phyloP scores from a whole-genome alignment of 345 rosid species.

The Gossypium turneri region DNA sequence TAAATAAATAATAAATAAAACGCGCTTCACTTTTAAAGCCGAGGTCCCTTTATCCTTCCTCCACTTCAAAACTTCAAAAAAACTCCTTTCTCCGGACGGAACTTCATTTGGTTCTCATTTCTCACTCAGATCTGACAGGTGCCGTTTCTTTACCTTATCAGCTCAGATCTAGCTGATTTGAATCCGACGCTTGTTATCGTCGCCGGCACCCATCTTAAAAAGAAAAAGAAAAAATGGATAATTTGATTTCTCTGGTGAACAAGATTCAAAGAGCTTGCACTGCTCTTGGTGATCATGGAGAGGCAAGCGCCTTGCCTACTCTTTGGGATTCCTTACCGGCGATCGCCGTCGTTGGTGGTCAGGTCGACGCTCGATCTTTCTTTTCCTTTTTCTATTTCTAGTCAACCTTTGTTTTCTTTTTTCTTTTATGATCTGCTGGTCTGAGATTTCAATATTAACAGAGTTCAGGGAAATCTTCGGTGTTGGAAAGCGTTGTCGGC shows the following conservation, averaged over 20 bases:
- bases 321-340: slow-evolving; percentile 96
- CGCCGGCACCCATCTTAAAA: slow-evolving; percentile 11
- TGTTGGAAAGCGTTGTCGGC: slow-evolving; percentile 94
- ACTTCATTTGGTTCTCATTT: not conserved
- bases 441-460: slow-evolving; percentile 22
- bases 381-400: slow-evolving; percentile 16
- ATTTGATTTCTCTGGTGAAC: slow-evolving; percentile 83
- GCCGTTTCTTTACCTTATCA: not conserved
- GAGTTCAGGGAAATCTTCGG: slow-evolving; percentile 99
- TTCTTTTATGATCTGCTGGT: not conserved
- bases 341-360: slow-evolving; percentile 99
- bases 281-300: slow-evolving; percentile 98
- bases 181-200: not conserved
- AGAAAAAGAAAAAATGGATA: slow-evolving; percentile 51
- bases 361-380: slow-evolving; percentile 40
- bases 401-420: not conserved
- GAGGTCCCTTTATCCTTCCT: not conserved
- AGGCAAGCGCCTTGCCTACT: slow-evolving; percentile 79
- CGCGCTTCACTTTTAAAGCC: slow-evolving; percentile 7
- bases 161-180: slow-evolving; percentile 25
- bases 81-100: slow-evolving; percentile 12
- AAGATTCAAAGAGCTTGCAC: slow-evolving; percentile 99
- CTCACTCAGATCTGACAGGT: not conserved
- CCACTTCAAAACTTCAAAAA: slow-evolving; percentile 11
- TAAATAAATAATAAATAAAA: not conserved